phyloP scores from a whole-genome alignment of 345 rosid genomes.

The Hevea brasiliensis region DNA sequence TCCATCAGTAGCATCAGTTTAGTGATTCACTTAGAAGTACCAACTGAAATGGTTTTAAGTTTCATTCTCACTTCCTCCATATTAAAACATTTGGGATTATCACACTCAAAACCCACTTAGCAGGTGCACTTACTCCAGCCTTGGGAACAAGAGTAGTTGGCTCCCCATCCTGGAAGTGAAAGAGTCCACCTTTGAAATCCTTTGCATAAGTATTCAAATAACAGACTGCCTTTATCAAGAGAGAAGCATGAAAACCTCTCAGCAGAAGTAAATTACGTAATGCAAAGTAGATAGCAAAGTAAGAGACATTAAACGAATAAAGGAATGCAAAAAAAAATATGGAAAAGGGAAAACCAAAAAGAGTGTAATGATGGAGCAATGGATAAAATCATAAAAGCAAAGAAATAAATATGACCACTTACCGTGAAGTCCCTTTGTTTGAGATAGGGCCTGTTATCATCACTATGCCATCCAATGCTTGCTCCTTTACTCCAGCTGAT shows the following conservation, averaged over 20 bases:
- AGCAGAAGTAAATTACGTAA: conserved; percentile 9
- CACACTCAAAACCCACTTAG: background rate
- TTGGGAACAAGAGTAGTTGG: conserved; percentile 58
- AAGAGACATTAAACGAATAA: background rate
- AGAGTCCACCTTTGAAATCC: conserved; percentile 79
- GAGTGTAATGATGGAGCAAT: background rate
- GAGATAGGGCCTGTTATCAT: conserved; percentile 81
- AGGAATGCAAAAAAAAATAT: background rate
- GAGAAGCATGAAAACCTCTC: conserved; percentile 14
- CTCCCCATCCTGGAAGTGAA: conserved; percentile 82
- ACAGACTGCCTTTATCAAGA: conserved; percentile 78
- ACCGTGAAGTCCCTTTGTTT: conserved; percentile 82
- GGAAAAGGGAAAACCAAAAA: background rate
- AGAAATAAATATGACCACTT: conserved; percentile 8
- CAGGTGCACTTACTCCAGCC: conserved; percentile 58
- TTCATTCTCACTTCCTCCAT: background rate
- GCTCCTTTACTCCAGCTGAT: conserved; percentile 87
- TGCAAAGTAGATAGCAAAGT: background rate
- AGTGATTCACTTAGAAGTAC: background rate
- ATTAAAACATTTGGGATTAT: background rate
- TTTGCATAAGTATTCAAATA: conserved; percentile 69
- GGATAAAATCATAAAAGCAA: background rate
- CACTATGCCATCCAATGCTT: conserved; percentile 96
- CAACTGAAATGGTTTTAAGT: background rate
- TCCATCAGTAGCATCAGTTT: conserved; percentile 5